phyloP scores from a whole-genome alignment of 768 basidiomycete species.

The Nidularia sp. region DNA sequence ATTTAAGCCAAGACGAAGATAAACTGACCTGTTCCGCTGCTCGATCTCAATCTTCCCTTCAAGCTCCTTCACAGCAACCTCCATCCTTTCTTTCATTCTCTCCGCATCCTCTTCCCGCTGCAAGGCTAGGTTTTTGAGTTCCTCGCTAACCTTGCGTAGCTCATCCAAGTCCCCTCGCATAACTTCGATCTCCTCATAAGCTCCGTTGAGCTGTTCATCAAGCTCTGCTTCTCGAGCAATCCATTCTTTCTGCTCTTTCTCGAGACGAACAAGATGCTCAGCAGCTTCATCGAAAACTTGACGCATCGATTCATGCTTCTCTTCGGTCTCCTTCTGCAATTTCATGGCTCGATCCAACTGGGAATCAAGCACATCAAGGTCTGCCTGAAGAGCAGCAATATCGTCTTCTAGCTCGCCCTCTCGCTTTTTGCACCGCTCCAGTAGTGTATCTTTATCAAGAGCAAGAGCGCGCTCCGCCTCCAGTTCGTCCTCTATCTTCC shows the following conservation, averaged over 20 bases:
- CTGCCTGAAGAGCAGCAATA: constrained; percentile 70
- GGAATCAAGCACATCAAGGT: constrained; percentile 80
- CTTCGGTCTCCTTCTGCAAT: constrained; percentile 75
- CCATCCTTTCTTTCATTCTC: constrained; percentile 73
- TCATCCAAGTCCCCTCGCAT: constrained; percentile 58
- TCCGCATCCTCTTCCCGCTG: constrained; percentile 80
- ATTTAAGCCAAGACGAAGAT: neutral
- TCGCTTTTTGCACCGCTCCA: constrained; percentile 82
- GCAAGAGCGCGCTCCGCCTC: constrained; percentile 77
- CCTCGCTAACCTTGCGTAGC: constrained; percentile 61
- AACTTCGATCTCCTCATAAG: constrained; percentile 55
- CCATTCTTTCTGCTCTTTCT: constrained; percentile 73
- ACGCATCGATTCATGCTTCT: constrained; percentile 68
- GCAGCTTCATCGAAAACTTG: constrained; percentile 81
- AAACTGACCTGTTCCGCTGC: constrained; percentile 54
- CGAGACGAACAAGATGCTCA: constrained; percentile 79
- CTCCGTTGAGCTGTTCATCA: constrained; percentile 47
- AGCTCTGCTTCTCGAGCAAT: constrained; percentile 60
- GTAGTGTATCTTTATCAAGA: constrained; percentile 77
- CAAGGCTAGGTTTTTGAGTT: constrained; percentile 60
- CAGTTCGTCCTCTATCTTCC: constrained; percentile 75
- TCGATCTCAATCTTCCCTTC: constrained; percentile 70
- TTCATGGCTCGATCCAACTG: constrained; percentile 80
- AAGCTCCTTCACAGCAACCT: constrained; percentile 58
- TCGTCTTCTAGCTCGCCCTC: constrained; percentile 87